phyloP scores from a whole-genome alignment of 2,329 filamentous ascomycete genomes.

The Scorias spongiosa region DNA sequence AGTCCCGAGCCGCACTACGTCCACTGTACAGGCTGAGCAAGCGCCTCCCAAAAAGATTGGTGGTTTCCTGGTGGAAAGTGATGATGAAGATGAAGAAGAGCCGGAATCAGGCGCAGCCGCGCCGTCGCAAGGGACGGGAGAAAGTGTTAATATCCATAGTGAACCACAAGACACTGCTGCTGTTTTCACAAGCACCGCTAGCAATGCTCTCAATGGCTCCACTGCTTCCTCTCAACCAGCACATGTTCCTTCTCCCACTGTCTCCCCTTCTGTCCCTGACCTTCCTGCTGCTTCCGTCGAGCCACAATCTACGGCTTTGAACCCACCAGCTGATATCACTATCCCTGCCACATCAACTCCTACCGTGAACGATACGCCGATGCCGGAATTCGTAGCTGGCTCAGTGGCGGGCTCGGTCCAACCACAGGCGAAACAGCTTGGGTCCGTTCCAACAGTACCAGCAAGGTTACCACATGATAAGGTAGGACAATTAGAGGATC shows the following conservation, averaged over 20 bases:
- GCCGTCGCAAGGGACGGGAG: conserved; percentile 36
- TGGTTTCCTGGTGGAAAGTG: conserved; percentile 49
- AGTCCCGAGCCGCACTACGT: conserved; percentile 30
- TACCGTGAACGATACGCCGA: conserved; percentile 3
- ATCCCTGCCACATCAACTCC: conserved; percentile 4
- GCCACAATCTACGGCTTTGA: conserved; percentile 17
- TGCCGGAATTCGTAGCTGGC: conserved; percentile 2
- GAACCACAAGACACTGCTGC: conserved; percentile 21
- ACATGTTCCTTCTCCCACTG: conserved; percentile 13
- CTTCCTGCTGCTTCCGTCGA: not conserved
- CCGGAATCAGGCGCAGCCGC: conserved; percentile 11
- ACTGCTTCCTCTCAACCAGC: conserved; percentile 8
- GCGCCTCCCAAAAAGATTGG: conserved; percentile 36
- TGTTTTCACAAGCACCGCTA: conserved; percentile 8
- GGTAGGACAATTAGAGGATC: conserved; percentile 70
- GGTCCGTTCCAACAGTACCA: conserved; percentile 5
- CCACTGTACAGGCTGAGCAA: conserved; percentile 19
- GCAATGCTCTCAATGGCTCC: conserved; percentile 21
- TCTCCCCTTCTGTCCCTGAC: conserved; percentile 10
- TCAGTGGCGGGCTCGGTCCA: not conserved
- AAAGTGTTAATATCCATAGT: conserved; percentile 47
- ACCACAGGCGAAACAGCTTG: not conserved
- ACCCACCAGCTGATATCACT: conserved; percentile 28
- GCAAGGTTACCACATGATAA: conserved; percentile 55
- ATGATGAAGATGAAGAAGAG: conserved; percentile 40